Evolutionary conservation across 192 early-diverging fungal species (phyloP).

Genomic region (Backusella circina): DNA sequence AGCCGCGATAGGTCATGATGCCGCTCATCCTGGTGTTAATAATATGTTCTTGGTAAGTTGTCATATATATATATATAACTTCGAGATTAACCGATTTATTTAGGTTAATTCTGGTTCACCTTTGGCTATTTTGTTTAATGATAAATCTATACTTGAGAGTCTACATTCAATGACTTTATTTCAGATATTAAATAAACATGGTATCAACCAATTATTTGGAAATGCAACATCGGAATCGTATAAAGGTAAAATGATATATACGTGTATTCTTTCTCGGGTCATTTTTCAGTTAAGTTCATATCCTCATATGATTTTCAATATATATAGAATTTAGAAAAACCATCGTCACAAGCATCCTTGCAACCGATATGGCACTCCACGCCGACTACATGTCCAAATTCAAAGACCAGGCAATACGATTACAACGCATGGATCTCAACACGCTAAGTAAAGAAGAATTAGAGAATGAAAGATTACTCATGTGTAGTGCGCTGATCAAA

Average conservation of each 20-base stretch:
- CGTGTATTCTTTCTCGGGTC: neutral
- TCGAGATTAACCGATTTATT: neutral
- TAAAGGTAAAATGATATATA: constrained; percentile 35
- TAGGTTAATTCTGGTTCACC: constrained; percentile 53
- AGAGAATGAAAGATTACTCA: constrained; percentile 53
- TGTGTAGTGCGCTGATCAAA: constrained; percentile 73
- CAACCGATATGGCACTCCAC: constrained; percentile 81
- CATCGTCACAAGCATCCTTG: constrained; percentile 68
- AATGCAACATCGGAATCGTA: constrained; percentile 12
- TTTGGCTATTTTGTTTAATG: constrained; percentile 88
- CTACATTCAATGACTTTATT: constrained; percentile 83
- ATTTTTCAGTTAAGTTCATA: neutral
- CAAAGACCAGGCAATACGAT: constrained; percentile 55
- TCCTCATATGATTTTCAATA: neutral
- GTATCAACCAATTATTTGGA: constrained; percentile 21
- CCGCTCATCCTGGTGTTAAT: constrained; percentile 92
- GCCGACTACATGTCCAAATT: constrained; percentile 75
- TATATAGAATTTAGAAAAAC: constrained; percentile 65
- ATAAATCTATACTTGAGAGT: constrained; percentile 90
- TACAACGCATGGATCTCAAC: constrained; percentile 29
- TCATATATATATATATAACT: neutral
- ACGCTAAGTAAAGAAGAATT: constrained; percentile 36
- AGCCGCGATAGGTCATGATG: constrained; percentile 76
- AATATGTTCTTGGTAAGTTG: constrained; percentile 79
- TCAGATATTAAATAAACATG: constrained; percentile 56